Base-by-base conservation (phyloP, 176 grass and related monocot genomes). In the Secale cereale region DNA sequence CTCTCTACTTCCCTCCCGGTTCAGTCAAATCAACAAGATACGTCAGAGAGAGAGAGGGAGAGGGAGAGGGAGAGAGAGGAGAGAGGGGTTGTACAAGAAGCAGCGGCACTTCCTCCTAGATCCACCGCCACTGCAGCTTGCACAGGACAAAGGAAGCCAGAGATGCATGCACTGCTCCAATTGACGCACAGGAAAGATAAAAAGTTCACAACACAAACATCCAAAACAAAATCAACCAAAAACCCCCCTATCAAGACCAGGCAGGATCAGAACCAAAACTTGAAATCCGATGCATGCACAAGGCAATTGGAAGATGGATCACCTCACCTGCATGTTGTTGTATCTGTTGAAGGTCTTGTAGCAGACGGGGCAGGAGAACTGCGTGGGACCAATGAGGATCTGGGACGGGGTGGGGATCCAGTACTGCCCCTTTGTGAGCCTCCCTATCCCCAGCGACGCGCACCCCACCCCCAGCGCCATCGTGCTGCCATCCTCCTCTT, bases 361-460 rank as follows among this genome's bases (percentile, higher is more conserved):
- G 93, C 93, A 95, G 50, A 95, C 90, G 65, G 93, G 90, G 86
- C 93, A 95, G 10, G 93, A 92, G 86, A 95, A 95, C 88, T 95
- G 93, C 27, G 90, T 95, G 41, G 93, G 93, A 4, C 93, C 93
- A 80, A 95, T 95, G 86, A 95, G 93, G 88, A 95, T 95, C 88
- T 95, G 93, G 35, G 93, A 95, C 5, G 90, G 93, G 1, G 93
- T 95, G 71, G 93, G 93, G 78, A 95, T 95, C 93, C 93, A 95
- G 79, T 95, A 95, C 88, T 95, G 93, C 7, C 93, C 93, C 87
- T 92, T 92, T 8, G 88, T 95, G 72, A 95, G 81, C 90, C 86
- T 92, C 32, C 93, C 93, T 35, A 92, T 85, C 23, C 88, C 86
- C 63, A 92, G 85, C 32, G 89, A 90, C 3, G 85, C 81, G 40